Evolutionary conservation across 345 rosid species (phyloP).

Genomic region (Brassica juncea): DNA sequence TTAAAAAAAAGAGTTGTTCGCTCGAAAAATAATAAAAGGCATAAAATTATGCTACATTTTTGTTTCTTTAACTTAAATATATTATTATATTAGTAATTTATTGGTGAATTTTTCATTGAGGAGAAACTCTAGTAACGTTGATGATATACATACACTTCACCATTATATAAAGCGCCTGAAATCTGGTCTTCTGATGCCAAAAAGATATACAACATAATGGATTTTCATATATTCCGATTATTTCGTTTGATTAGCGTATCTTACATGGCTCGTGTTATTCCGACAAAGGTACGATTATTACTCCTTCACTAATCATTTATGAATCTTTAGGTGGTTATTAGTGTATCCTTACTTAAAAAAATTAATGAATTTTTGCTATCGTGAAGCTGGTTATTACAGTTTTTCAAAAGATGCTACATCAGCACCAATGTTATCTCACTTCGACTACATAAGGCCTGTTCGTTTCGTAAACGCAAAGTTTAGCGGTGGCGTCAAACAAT

Average conservation of each 20-base stretch:
- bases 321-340: neutral
- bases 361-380: conserved; percentile 13
- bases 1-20: too few species aligned
- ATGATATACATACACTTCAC: neutral
- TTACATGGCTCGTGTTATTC: conserved; percentile 30
- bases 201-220: conserved; percentile 1
- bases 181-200: neutral
- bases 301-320: neutral
- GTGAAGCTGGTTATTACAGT: neutral
- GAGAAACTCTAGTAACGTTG: neutral
- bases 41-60: too few species aligned
- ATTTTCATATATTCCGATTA: conserved; percentile 1
- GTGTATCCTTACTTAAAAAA: neutral
- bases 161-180: neutral
- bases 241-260: neutral
- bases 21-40: too few species aligned
- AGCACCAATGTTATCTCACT: conserved; percentile 11
- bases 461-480: too few species aligned
- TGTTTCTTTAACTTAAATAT: too few species aligned
- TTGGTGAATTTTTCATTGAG: too few species aligned
- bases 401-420: neutral
- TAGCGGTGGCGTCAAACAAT: too few species aligned
- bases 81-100: too few species aligned
- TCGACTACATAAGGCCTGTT: too few species aligned
- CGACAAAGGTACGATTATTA: conserved; percentile 9